Conservation (phyloP, 2,329 filamentous ascomycete genomes). For the Didymella arachidicola region DNA sequence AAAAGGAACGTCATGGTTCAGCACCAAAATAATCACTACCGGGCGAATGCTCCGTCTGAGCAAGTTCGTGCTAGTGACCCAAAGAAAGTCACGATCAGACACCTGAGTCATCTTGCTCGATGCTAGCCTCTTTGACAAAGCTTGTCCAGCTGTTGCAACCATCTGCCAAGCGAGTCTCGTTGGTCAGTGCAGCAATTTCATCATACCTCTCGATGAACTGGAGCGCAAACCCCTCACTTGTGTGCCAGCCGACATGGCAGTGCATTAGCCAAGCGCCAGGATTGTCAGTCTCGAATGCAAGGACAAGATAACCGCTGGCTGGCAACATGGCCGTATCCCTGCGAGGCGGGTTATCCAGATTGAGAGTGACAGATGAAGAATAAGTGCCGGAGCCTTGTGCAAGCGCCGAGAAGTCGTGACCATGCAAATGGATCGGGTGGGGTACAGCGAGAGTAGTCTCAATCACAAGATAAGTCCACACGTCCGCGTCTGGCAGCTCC, state of each 20-base stretch:
- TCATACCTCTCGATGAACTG: constrained; percentile 44
- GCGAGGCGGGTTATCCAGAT: constrained; percentile 42
- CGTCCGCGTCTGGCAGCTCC: constrained; percentile 32
- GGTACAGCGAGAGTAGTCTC: constrained; percentile 47
- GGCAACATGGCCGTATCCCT: constrained; percentile 46
- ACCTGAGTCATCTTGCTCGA: constrained; percentile 42
- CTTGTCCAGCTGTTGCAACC: constrained; percentile 28
- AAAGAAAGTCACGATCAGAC: constrained; percentile 19
- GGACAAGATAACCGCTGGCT: constrained; percentile 41
- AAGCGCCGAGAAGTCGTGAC: constrained; percentile 46
- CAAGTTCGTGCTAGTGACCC: neutral
- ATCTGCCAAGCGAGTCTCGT: constrained; percentile 15
- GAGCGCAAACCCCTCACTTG: constrained; percentile 44
- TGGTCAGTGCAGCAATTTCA: constrained; percentile 35
- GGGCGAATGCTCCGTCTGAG: neutral
- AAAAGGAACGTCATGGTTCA: neutral
- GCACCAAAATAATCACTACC: neutral
- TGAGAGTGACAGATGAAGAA: constrained; percentile 24
- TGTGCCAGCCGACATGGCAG: constrained; percentile 52
- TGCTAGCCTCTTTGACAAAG: constrained; percentile 13
- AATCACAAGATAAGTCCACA: constrained; percentile 54
- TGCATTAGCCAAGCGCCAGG: constrained; percentile 51
- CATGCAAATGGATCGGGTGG: constrained; percentile 44
- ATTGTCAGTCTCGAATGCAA: constrained; percentile 50
- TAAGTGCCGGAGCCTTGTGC: constrained; percentile 40